Evolutionary conservation across 2,329 filamentous ascomycete species (phyloP), one percentile per base, ranked within the genome.

Genomic region (Akanthomyces dipterigenus): DNA sequence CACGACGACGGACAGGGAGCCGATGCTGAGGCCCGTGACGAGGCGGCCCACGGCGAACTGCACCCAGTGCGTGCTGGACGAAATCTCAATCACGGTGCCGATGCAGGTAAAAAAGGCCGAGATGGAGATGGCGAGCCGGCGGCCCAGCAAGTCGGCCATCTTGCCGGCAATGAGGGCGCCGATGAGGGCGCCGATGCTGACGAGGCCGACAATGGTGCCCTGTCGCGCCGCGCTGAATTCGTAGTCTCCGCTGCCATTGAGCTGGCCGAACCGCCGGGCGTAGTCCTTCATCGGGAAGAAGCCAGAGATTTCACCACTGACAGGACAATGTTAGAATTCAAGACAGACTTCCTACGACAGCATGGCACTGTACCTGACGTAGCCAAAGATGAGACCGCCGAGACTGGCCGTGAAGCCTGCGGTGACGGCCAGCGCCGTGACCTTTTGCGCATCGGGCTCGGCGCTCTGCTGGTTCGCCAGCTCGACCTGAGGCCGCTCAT

Each of bases 1-100:
- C 1, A 87, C 84, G 28, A 84, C 75, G 46, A 88, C 86, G 6
- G 83, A 87, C 0, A 89, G 76, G 22, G 82, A 79, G 31, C 87
- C 87, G 51, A 90, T 84, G 22, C 86, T 86, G 2, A 88, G 70
- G 65, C 87, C 87, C 26, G 85, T 87, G n/a, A 88, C 79, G 65
- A 86, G 80, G 49, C 87, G 79, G 53, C 87, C 87, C 20, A 87
- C 71, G 31, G 85, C 85, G 62, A 89, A 81, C 67, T 89, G 87
- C 62, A 81, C 83, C 87, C 87, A 89, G 48, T 73, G 72, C 3
- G 65, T 69, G 1, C 73, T 67, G 0, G 85, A 85, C 0, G 84
- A 79, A 63, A 88, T 82, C 66, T 88, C 84, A 20, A 89, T 81
- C 51, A 87, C 75, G 50, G 85, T 87, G 58, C 87, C 87, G 34